Evolutionary conservation across 2,329 filamentous ascomycete genomes (phyloP).

Genomic region (Bisporella sp.): DNA sequence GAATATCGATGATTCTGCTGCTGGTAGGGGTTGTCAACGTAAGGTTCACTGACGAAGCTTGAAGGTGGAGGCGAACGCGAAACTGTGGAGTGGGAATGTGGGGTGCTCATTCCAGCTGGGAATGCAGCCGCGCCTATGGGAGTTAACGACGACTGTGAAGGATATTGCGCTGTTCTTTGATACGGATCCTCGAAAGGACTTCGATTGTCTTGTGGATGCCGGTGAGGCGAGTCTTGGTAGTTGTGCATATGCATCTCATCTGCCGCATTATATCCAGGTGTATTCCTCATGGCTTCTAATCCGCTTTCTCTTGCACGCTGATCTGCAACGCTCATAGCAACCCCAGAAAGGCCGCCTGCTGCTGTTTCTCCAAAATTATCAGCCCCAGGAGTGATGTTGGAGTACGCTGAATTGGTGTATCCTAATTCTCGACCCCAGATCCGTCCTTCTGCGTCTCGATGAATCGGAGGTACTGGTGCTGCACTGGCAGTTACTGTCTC

Average conservation of each 20-base stretch:
- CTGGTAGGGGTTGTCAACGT: conserved; percentile 18
- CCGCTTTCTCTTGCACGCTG: conserved; percentile 58
- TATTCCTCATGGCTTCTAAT: conserved; percentile 49
- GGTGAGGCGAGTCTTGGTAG: conserved; percentile 13
- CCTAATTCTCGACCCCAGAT: conserved; percentile 18
- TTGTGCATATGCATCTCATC: not conserved
- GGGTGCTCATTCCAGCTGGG: conserved; percentile 21
- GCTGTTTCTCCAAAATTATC: conserved; percentile 61
- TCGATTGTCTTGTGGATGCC: conserved; percentile 4
- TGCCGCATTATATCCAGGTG: conserved; percentile 19
- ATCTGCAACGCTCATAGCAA: conserved; percentile 60
- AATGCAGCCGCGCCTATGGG: conserved; percentile 25
- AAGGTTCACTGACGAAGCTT: conserved; percentile 20
- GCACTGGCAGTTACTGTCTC: conserved; percentile 11
- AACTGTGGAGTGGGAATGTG: conserved; percentile 18
- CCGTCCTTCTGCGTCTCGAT: conserved; percentile 22
- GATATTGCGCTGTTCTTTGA: conserved; percentile 6
- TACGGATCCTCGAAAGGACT: not conserved
- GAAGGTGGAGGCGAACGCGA: conserved; percentile 19
- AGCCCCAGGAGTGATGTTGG: conserved; percentile 50
- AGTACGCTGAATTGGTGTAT: conserved; percentile 17
- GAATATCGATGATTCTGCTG: conserved; percentile 21
- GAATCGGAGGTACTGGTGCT: conserved; percentile 24
- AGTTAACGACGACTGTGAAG: conserved; percentile 20
- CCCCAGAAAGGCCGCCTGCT: conserved; percentile 59